Conservation (phyloP, 2,329 filamentous ascomycete species). For the Fusarium sp. region DNA sequence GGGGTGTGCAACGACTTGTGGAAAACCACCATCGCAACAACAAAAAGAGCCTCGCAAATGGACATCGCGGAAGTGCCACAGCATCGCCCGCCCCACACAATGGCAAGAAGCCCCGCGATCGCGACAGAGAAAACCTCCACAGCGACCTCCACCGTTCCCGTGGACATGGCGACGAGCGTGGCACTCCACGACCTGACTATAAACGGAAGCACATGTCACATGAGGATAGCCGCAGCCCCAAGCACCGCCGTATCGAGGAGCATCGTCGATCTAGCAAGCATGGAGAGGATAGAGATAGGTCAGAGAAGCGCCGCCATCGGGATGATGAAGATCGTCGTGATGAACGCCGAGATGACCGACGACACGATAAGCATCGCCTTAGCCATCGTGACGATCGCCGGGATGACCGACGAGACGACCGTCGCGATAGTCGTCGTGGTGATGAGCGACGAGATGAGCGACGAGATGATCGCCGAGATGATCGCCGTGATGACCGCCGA, state of each 20-base stretch:
- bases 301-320: conserved; percentile 44
- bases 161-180: conserved; percentile 64
- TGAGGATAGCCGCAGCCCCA: conserved; percentile 59
- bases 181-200: conserved; percentile 64
- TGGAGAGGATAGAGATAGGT: conserved; percentile 55
- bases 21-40: conserved; percentile 97
- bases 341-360: conserved; percentile 40
- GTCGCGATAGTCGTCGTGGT: conserved; percentile 40
- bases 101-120: conserved; percentile 60
- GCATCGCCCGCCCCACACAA: conserved; percentile 76
- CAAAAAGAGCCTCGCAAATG: conserved; percentile 77
- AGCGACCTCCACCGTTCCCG: conserved; percentile 64
- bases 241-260: conserved; percentile 59
- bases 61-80: conserved; percentile 73
- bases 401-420: conserved; percentile 40
- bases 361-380: conserved; percentile 41
- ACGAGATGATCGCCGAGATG: conserved; percentile 27
- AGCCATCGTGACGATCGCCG: conserved; percentile 42
- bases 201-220: conserved; percentile 72
- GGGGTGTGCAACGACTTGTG: conserved; percentile 79
- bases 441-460: conserved; percentile 18
- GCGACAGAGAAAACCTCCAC: conserved; percentile 61
- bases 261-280: conserved; percentile 54
- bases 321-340: conserved; percentile 45
- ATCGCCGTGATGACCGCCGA: conserved; percentile 33